phyloP scores from a whole-genome alignment of 495 filamentous ascomycete genomes.

The Pyrenula massariospora region DNA sequence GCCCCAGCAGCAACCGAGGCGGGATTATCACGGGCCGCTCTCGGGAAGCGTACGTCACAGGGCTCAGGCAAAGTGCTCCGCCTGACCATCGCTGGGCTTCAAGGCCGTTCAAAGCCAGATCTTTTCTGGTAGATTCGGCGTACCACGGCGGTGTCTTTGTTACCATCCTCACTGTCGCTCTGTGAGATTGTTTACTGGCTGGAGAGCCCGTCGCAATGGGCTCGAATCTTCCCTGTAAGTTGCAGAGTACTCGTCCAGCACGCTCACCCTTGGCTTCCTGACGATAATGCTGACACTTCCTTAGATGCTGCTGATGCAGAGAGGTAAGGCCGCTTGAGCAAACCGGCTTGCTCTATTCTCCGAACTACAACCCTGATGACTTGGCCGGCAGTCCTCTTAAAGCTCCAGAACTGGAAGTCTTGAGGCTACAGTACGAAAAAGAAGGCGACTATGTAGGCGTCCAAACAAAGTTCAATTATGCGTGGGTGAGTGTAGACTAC shows the following conservation, averaged over 20 bases:
- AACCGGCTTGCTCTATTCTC: not conserved
- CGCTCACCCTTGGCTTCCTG: too few species aligned
- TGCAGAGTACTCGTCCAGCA: too few species aligned
- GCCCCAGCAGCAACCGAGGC: not conserved
- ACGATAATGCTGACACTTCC: too few species aligned
- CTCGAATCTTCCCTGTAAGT: constrained; percentile 9
- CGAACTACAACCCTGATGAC: constrained; percentile 10
- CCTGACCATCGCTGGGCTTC: too few species aligned
- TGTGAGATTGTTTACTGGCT: too few species aligned
- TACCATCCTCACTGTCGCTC: too few species aligned
- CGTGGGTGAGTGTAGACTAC: constrained; percentile 56
- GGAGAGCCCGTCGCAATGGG: too few species aligned
- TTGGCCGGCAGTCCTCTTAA: constrained; percentile 58
- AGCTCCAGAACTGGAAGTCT: constrained; percentile 77
- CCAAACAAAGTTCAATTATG: constrained; percentile 99
- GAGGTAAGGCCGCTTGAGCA: constrained; percentile 51
- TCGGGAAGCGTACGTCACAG: not conserved
- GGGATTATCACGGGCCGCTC: not conserved
- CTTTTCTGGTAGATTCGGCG: too few species aligned
- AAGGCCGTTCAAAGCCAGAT: too few species aligned
- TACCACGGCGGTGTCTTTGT: too few species aligned
- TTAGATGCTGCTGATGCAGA: constrained; percentile 95
- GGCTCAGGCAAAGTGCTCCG: too few species aligned
- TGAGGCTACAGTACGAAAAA: constrained; percentile 88
- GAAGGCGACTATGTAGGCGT: constrained; percentile 93